These are phyloP conservation scores for Cladophialophora chaetospira DNA, from an alignment of 2,329 filamentous ascomycete species.

Conservation along the genomic window DNA sequence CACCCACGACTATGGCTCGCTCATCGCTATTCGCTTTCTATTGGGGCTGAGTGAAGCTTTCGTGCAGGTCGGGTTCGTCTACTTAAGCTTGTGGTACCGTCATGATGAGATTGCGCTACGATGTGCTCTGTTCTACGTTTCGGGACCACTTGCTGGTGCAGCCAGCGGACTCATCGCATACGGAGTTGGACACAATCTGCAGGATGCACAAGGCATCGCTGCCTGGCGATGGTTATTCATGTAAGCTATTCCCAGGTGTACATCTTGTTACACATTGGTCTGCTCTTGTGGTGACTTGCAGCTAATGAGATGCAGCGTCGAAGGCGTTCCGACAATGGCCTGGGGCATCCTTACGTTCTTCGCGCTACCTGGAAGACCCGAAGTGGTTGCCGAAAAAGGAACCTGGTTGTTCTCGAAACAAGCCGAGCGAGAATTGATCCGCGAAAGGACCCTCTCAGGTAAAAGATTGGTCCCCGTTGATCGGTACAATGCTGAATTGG, in stretches of 20 bases:
- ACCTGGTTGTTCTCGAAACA: too few species aligned
- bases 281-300: too few species aligned
- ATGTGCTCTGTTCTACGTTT: constrained; percentile 24
- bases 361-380: constrained; percentile 57
- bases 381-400: constrained; percentile 8
- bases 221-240: constrained; percentile 67
- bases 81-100: constrained; percentile 13
- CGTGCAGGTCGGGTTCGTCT: constrained; percentile 10
- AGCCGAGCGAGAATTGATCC: too few species aligned
- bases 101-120: constrained; percentile 6
- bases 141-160: constrained; percentile 63
- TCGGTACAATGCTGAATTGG: too few species aligned
- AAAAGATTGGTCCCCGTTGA: too few species aligned
- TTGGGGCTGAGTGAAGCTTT: constrained; percentile 15
- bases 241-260: too few species aligned
- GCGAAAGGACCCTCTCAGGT: too few species aligned
- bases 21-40: constrained; percentile 16
- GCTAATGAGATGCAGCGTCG: too few species aligned
- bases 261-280: too few species aligned
- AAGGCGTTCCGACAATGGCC: constrained; percentile 8
- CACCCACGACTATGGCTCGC: not conserved
- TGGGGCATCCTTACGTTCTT: constrained; percentile 59
- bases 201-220: constrained; percentile 66
- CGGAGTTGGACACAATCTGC: constrained; percentile 63
- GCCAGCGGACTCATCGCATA: constrained; percentile 68